Conservation (phyloP, 192 early-diverging fungal genomes). For the Spizellomyces sp. region DNA sequence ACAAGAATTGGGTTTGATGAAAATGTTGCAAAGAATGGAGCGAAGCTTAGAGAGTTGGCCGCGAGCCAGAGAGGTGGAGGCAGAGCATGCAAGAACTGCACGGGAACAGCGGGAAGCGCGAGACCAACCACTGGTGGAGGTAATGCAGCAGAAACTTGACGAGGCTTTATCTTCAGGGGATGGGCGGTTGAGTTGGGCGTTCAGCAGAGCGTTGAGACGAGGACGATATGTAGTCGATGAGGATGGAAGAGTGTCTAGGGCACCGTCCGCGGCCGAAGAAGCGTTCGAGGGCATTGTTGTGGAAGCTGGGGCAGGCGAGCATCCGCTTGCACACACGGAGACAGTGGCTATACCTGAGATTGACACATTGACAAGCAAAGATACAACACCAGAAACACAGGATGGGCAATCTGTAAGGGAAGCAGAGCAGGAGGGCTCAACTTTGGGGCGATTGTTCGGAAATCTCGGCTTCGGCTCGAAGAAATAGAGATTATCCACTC, state of each 20-base stretch:
- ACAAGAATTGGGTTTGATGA: conserved; percentile 38
- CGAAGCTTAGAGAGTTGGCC: conserved; percentile 29
- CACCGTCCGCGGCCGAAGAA: conserved; percentile 23
- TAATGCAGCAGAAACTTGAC: conserved; percentile 13
- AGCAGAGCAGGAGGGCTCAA: too few relatives aligned
- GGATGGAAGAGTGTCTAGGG: not conserved
- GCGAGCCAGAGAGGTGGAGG: conserved; percentile 33
- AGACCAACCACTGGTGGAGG: conserved; percentile 11
- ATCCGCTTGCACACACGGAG: too few relatives aligned
- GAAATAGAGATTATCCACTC: too few relatives aligned
- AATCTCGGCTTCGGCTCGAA: not conserved
- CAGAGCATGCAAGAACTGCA: conserved; percentile 7
- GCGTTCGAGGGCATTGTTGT: conserved; percentile 18
- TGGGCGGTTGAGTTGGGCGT: conserved; percentile 8
- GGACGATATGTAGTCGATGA: conserved; percentile 5
- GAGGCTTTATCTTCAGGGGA: conserved; percentile 12
- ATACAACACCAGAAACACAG: too few relatives aligned
- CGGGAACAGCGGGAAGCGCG: conserved; percentile 2
- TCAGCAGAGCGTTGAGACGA: not conserved
- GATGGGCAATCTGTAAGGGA: too few relatives aligned
- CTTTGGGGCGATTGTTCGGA: conserved; percentile 8
- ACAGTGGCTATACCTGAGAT: too few relatives aligned
- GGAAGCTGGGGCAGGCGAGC: too few relatives aligned
- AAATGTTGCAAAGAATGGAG: conserved; percentile 38
- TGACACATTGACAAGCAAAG: too few relatives aligned